Evolutionary conservation across 345 rosid species (phyloP), one percentile per base, ranked within the genome.

Genomic region (Kernera saxatilis): DNA sequence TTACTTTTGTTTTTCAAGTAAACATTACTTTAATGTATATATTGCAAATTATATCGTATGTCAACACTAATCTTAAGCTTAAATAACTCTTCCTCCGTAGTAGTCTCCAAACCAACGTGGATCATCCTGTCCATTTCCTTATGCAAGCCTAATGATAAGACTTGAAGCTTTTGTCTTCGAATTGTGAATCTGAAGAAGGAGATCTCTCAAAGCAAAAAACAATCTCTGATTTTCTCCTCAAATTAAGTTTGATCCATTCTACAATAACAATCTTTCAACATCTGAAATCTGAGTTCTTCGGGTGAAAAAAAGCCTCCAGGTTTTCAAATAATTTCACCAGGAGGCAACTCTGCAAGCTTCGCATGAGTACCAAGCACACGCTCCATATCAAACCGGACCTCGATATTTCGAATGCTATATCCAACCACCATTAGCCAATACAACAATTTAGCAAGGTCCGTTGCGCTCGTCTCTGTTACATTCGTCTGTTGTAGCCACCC

Each of bases 401-500:
- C 98, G 5, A 93, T 91, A 76, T 89, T 94, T 46, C 99, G 92
- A 69, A 94, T 77, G 79, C 98, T 73, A 83, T 91, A 94, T 36
- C 99, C 98, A 3, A 94, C 98, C 73, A 94, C 95, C 99, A 94
- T 91, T 68, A 94, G 73, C 96, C 98, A 94, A 66, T 85, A 91
- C 62, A 94, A 83, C 64, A 94, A 80, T 81, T 85, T 91, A 19
- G 89, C 96, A 18, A 91, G 96, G 69, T 94, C 98, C 0, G 90
- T 73, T 35, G 95, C 98, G 64, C 88, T 89, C 3, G 96, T 89
- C 86, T 91, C 95, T 3, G 89, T 83, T 23, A 84, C 82, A 69
- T 82, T 81, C 41, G 85, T 78, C 99, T 94, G 93, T 30, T 30
- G 32, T 29, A 36, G 32, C 43, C 64, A 70, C 75, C 75, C 48